Conservation (phyloP, 2,329 filamentous ascomycete genomes). For the Fusarium nelsonii region DNA sequence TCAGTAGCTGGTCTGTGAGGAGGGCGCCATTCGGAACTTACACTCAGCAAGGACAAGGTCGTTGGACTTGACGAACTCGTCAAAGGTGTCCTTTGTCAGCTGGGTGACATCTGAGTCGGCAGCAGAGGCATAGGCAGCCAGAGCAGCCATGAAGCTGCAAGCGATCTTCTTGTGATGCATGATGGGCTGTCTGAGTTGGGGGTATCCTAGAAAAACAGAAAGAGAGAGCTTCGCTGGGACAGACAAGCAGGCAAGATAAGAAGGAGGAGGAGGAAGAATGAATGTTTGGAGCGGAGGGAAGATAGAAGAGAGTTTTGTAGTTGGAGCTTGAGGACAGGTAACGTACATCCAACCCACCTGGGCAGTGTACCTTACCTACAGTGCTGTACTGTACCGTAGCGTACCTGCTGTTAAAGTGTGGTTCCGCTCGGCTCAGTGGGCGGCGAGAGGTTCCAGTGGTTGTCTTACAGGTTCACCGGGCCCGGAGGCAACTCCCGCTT, state of each 20-base stretch:
- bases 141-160: conserved; percentile 66
- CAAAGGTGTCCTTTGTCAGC: conserved; percentile 88
- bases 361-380: background rate
- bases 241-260: conserved; percentile 34
- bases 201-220: conserved; percentile 45
- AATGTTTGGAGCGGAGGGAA: conserved; percentile 35
- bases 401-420: conserved; percentile 9
- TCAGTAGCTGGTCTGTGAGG: conserved; percentile 53
- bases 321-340: conserved; percentile 45
- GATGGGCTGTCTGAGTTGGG: conserved; percentile 45
- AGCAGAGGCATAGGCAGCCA: conserved; percentile 70
- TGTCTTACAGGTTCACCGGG: conserved; percentile 3
- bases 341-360: conserved; percentile 22
- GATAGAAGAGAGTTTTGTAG: conserved; percentile 55
- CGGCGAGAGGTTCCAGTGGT: conserved; percentile 8
- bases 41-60: conserved; percentile 94
- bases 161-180: conserved; percentile 66
- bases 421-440: conserved; percentile 9
- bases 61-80: conserved; percentile 85
- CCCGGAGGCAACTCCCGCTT: conserved; percentile 42
- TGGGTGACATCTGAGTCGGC: conserved; percentile 84
- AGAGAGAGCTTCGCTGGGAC: conserved; percentile 38
- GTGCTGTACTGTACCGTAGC: conserved; percentile 5
- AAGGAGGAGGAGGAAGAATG: conserved; percentile 34
- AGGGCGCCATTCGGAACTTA: conserved; percentile 61